Evolutionary conservation across 768 basidiomycete species (phyloP).

Genomic region (Mycena floridula): DNA sequence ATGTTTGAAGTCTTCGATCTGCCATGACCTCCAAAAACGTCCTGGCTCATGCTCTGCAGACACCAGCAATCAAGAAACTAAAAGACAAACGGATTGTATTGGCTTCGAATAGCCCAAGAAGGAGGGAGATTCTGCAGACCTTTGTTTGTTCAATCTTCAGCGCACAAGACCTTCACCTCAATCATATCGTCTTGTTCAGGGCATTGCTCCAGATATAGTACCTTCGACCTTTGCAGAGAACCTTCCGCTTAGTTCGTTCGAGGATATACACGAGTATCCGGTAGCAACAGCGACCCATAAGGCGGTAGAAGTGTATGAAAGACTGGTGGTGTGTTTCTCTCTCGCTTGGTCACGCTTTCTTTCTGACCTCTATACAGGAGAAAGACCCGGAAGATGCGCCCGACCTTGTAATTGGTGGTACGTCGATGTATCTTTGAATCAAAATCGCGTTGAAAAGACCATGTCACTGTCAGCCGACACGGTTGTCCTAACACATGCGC

Average conservation of each 20-base stretch:
- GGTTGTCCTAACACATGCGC: conserved; percentile 78
- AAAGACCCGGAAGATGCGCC: conserved; percentile 63
- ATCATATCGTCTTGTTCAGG: conserved; percentile 13
- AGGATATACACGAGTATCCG: conserved; percentile 67
- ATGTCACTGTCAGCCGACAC: conserved; percentile 69
- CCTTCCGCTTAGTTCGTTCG: conserved; percentile 59
- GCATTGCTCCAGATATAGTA: conserved; percentile 59
- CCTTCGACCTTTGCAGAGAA: conserved; percentile 81
- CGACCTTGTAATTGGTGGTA: conserved; percentile 76
- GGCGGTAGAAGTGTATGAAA: conserved; percentile 83
- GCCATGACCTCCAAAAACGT: conserved; percentile 37
- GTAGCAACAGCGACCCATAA: conserved; percentile 73
- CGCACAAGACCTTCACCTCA: no score
- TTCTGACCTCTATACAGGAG: conserved; percentile 29
- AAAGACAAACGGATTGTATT: conserved; percentile 73
- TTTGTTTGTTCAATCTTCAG: conserved; percentile 44
- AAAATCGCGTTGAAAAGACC: not conserved
- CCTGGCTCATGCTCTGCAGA: conserved; percentile 56
- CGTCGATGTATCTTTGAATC: conserved; percentile 5
- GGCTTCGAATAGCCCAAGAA: conserved; percentile 81
- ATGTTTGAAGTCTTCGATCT: no score
- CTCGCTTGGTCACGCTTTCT: no score
- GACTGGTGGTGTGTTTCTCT: conserved; percentile 59
- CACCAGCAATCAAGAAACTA: conserved; percentile 61
- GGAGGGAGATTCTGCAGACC: conserved; percentile 75